A percentile compares a stretch with the other conserved stretches of the same genome.
Evolutionary conservation across 768 basidiomycete genomes (phyloP).

Genomic region (Calocera cornea): DNA sequence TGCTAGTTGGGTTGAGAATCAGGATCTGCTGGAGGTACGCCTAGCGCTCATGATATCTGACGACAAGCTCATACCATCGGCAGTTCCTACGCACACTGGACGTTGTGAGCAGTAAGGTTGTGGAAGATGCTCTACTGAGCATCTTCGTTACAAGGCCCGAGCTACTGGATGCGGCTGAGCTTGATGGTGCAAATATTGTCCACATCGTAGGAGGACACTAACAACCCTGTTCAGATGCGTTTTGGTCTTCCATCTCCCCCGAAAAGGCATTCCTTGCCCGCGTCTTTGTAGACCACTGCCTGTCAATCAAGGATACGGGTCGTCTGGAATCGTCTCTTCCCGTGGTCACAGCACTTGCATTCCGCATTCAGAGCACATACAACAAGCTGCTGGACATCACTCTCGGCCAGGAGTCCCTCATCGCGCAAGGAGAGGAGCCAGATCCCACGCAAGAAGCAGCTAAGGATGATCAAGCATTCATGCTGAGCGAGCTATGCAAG

Average conservation of each 20-base stretch:
- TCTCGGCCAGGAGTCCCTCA: constrained; percentile 23
- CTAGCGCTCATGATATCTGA: constrained; percentile 15
- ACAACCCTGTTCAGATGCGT: constrained; percentile 37
- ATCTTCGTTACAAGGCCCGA: constrained; percentile 54
- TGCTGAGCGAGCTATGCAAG: constrained; percentile 69
- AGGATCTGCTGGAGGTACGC: constrained; percentile 33
- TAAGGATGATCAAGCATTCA: constrained; percentile 34
- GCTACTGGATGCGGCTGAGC: constrained; percentile 52
- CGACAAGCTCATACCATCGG: constrained; percentile 19
- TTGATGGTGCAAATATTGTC: constrained; percentile 40
- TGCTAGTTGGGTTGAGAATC: constrained; percentile 49
- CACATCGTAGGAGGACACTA: not conserved
- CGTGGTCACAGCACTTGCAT: constrained; percentile 71
- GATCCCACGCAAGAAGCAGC: constrained; percentile 16
- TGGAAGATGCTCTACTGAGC: constrained; percentile 59
- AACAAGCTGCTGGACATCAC: constrained; percentile 43
- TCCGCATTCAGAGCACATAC: constrained; percentile 54
- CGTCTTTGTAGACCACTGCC: constrained; percentile 70
- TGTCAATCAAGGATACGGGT: constrained; percentile 36
- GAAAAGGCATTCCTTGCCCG: constrained; percentile 71
- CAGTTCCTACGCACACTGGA: constrained; percentile 48
- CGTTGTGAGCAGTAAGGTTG: constrained; percentile 43
- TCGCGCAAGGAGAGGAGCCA: constrained; percentile 16
- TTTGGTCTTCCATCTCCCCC: constrained; percentile 56
- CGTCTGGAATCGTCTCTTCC: constrained; percentile 62